Percentiles rank a stretch among this genome's conserved stretches.
These are phyloP conservation scores for Trametes pubescens DNA, from an alignment of 1,284 basidiomycete species.

Conservation along the genomic window DNA sequence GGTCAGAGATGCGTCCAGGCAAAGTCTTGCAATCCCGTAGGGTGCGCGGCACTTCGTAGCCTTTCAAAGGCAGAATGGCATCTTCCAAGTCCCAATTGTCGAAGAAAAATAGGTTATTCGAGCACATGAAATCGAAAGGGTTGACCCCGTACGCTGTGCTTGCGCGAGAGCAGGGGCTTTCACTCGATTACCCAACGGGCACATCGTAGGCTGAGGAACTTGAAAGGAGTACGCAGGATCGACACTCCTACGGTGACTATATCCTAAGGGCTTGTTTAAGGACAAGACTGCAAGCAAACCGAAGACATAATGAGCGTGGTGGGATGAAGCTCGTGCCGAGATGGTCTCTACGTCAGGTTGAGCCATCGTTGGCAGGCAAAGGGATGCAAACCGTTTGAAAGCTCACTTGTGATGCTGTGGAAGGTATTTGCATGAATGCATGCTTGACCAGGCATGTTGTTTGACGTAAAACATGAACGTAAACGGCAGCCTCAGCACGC, in stretches of 20 bases:
- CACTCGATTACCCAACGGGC: not conserved
- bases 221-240: not conserved
- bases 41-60: not conserved
- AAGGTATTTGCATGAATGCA: too few species aligned
- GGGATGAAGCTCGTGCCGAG: not conserved
- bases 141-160: not conserved
- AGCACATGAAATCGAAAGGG: slow-evolving; percentile 1
- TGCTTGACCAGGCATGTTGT: too few species aligned
- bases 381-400: too few species aligned
- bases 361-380: too few species aligned
- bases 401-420: too few species aligned
- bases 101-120: not conserved
- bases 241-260: not conserved
- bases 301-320: slow-evolving; percentile 6
- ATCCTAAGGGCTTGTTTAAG: slow-evolving; percentile 3
- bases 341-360: too few species aligned
- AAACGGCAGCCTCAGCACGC: too few species aligned
- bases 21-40: not conserved
- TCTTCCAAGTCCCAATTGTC: not conserved
- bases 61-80: not conserved
- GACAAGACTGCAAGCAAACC: not conserved
- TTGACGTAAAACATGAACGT: too few species aligned
- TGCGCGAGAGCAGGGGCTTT: not conserved
- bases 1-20: not conserved
- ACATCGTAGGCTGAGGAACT: not conserved